phyloP scores from a whole-genome alignment of 169 alveolate genomes.

The Plasmodium vivax region DNA sequence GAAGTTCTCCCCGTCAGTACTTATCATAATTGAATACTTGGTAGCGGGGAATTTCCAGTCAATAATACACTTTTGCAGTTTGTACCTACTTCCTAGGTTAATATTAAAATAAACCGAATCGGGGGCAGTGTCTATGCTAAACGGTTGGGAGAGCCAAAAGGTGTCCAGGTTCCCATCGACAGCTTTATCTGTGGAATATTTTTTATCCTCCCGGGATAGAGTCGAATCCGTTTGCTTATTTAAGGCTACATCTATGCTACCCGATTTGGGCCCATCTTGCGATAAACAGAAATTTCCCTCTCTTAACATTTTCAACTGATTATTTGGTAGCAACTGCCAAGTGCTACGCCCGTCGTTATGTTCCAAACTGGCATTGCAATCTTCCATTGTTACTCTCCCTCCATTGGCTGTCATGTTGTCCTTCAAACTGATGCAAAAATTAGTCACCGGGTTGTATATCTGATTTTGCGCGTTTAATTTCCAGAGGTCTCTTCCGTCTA shows the following conservation, averaged over 20 bases:
- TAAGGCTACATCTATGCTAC: conserved; percentile 88
- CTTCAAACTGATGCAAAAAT: conserved; percentile 85
- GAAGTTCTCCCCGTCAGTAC: conserved; percentile 82
- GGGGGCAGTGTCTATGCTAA: conserved; percentile 81
- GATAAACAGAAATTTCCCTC: conserved; percentile 91
- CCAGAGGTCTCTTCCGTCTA: conserved; percentile 82
- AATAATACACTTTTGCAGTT: conserved; percentile 81
- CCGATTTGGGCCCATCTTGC: conserved; percentile 89
- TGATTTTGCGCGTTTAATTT: conserved; percentile 80
- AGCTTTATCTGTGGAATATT: conserved; percentile 83
- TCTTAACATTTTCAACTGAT: conserved; percentile 88
- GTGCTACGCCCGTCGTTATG: conserved; percentile 82
- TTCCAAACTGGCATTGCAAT: conserved; percentile 58
- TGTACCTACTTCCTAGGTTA: conserved; percentile 86
- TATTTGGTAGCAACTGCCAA: conserved; percentile 90
- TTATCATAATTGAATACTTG: conserved; percentile 80
- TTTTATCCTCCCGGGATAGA: conserved; percentile 80
- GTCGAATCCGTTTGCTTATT: conserved; percentile 83
- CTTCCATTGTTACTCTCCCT: conserved; percentile 77
- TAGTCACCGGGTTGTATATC: conserved; percentile 70
- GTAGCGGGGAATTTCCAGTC: conserved; percentile 92
- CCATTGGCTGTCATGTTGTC: conserved; percentile 85
- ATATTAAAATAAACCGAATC: conserved; percentile 82
- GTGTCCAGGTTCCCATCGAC: conserved; percentile 89
- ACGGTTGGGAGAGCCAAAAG: conserved; percentile 87